Base-by-base conservation (phyloP, 768 basidiomycete species). In the Boletales sp. region DNA sequence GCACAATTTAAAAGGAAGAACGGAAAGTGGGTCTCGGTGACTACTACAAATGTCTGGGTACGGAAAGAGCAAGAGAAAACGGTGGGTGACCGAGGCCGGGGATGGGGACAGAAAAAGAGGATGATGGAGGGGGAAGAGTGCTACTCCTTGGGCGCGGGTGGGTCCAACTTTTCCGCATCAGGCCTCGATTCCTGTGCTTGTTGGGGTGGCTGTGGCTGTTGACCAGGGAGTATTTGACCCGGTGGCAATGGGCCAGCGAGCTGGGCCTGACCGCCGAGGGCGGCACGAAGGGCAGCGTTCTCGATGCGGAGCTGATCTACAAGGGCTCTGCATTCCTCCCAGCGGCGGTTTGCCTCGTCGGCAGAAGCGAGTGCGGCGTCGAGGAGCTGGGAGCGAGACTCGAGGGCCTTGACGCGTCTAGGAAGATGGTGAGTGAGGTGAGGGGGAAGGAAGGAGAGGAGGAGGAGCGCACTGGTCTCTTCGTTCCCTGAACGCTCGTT, bases 251-350 rank as follows among this genome's bases (percentile, higher is more conserved):
- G 54, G n/a, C 56, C 54, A 45, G 51, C 18, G 40, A 68, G 50
- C 53, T 76, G 74, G 1, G 70, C 51, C 24, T 74, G 71, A 50
- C 74, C 58, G 11, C 55, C 78, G 45, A 91, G 77, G 3, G 85
- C 85, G 0, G 85, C 84, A 9, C 89, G 78, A 4, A 92, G 73
- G 2, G 86, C 82, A 8, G 87, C 80, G 50, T 91, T 93, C 69
- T 93, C 90, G 44, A 89, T 80, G 39, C 90, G 82, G 8, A 93
- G 78, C 64, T 89, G 87, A 65, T 93, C 90, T n/a, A 90, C 86
- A 48, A 93, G 77, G 2, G 84, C 82, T n/a, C 90, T 83, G 55
- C 90, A 92, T 56, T 93, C 90, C 59, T 92, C 90, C 88, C 89
- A 91, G 15, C 90, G 84, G 12, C 89, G 77, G 62, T 90, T 91